Evolutionary conservation across 2,329 filamentous ascomycete genomes (phyloP).

Genomic region (Stenocarpella maydis): DNA sequence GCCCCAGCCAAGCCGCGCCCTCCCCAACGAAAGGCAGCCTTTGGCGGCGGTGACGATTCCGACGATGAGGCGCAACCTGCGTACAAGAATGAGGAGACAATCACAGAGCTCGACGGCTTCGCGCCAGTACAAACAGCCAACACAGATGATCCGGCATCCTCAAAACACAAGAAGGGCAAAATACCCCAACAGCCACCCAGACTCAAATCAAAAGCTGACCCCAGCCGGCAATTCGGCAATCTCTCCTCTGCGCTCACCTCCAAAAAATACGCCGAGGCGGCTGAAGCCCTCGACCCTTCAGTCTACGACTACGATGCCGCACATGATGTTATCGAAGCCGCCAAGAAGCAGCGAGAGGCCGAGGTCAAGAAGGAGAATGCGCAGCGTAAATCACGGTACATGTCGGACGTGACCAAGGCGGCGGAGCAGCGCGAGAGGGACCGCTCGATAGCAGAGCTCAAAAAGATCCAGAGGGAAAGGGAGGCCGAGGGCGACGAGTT

Average conservation of each 20-base stretch:
- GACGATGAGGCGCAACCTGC: constrained; percentile 61
- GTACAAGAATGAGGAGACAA: constrained; percentile 49
- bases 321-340: constrained; percentile 78
- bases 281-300: constrained; percentile 72
- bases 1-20: constrained; percentile 57
- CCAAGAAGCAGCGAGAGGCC: constrained; percentile 60
- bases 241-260: constrained; percentile 71
- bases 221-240: constrained; percentile 65
- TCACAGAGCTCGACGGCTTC: constrained; percentile 67
- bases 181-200: constrained; percentile 51
- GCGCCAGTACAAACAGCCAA: constrained; percentile 40
- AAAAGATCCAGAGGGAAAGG: constrained; percentile 78
- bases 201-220: constrained; percentile 52
- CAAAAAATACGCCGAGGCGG: constrained; percentile 69
- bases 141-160: neutral
- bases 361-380: constrained; percentile 60
- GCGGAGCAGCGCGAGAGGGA: constrained; percentile 82
- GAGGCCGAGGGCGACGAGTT: constrained; percentile 84
- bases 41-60: constrained; percentile 66
- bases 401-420: constrained; percentile 75
- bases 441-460: constrained; percentile 80
- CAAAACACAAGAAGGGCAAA: constrained; percentile 42
- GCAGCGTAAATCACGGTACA: constrained; percentile 78
- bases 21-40: constrained; percentile 62
- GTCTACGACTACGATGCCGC: constrained; percentile 89